Base-by-base conservation (phyloP, 106 monocot genomes). In the Narthecium ossifragum region DNA sequence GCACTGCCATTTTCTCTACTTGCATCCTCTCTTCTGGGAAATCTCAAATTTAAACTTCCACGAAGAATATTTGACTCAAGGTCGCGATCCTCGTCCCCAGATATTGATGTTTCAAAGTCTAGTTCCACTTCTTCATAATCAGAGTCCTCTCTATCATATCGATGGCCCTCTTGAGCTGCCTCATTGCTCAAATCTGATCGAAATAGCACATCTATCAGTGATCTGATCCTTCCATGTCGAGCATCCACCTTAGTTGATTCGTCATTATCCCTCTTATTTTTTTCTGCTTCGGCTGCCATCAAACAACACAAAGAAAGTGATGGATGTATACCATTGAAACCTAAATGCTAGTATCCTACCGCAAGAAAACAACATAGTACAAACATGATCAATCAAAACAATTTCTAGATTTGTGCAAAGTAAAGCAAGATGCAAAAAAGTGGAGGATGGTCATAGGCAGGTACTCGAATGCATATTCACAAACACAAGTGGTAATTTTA, bases 51-150 rank as follows among this genome's bases (percentile, higher is more conserved):
- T 64, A 98, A 78, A 74, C 96, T 90, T 63, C 83, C 81, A 60
- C 74, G 89, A 62, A 90, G 38, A 49, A 83, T 55, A 26, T 67
- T 66, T 64, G 85, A 68, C 60, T 90, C 94, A 41, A 31, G 69
- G 37, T 86, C 86, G 31, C 22, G 64, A 8, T 20, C 73, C 60
- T 93, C 96, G 53, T 98, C 90, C 41, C 74, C 90, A 22, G 86
- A 80, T 62, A 84, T 50, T 50, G 90, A 81, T 41, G 96, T 84
- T 67, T 90, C 96, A 84, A 90, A 84, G 38, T 90, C 96, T 47
- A 90, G 29, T 46, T 98, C 96, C 96, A 98, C 84, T 76, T 94
- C 90, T 21, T 85, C 76, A 34, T 88, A 84, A 68, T 98, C 96
- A 70, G 90, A 83, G 32, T 80, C 81, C 45, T 85, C 88, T 55